Evolutionary conservation across 768 basidiomycete genomes (phyloP).

Genomic region (Pholiota microspora): DNA sequence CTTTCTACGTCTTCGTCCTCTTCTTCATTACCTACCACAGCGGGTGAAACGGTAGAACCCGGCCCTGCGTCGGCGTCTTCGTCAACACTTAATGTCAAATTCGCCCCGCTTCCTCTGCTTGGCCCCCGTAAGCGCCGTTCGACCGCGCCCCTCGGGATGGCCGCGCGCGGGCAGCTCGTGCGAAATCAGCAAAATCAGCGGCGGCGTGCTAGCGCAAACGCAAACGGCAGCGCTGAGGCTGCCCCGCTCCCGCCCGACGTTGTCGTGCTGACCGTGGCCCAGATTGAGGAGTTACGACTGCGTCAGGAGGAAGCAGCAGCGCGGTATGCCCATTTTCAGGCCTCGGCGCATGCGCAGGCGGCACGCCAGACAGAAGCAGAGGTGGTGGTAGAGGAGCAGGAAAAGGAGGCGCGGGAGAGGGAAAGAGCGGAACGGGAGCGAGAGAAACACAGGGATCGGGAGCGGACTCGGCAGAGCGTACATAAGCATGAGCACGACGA

Average conservation of each 20-base stretch:
- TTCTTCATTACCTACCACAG: constrained; percentile 5
- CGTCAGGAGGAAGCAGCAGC: constrained; percentile 24
- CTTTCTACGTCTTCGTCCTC: constrained; percentile 17
- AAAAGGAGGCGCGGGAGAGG: constrained; percentile 18
- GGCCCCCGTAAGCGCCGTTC: constrained; percentile 49
- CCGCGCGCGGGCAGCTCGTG: constrained; percentile 44
- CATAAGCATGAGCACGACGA: constrained; percentile 21
- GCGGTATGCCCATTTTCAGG: constrained; percentile 22
- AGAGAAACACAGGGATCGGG: constrained; percentile 16
- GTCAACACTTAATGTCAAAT: constrained; percentile 40
- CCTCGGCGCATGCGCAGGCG: constrained; percentile 16
- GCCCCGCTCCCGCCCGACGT: background rate
- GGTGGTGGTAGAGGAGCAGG: constrained; percentile 24
- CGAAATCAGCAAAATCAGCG: background rate
- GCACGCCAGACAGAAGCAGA: constrained; percentile 38
- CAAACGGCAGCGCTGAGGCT: too few species aligned
- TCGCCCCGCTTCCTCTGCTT: constrained; percentile 57
- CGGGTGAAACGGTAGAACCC: too few species aligned
- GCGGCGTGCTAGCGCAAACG: too few species aligned
- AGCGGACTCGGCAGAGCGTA: constrained; percentile 7
- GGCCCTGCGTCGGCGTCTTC: background rate
- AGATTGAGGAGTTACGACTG: constrained; percentile 32
- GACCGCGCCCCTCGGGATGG: constrained; percentile 51
- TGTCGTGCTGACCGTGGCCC: constrained; percentile 34
- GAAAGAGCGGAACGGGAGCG: background rate